These are phyloP conservation scores for Trichoderma pleuroti DNA, from an alignment of 2,329 filamentous ascomycete genomes.

Conservation along the genomic window DNA sequence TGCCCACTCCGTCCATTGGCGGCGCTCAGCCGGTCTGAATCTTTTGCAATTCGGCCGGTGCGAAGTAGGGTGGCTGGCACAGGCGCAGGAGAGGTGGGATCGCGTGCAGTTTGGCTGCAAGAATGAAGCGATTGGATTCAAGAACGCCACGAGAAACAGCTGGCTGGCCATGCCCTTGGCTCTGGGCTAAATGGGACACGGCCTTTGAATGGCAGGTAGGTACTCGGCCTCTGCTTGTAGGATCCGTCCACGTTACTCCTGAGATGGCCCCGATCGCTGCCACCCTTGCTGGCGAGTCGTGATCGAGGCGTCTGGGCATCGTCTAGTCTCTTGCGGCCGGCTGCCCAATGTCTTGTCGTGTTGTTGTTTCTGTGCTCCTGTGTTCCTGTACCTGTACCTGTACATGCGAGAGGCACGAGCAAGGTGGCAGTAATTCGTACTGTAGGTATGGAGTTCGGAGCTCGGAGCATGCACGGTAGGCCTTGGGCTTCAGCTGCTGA, in stretches of 20 bases:
- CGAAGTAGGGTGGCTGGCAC: constrained; percentile 13
- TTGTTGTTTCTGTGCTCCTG: neutral
- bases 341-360: neutral
- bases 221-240: neutral
- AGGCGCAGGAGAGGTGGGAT: constrained; percentile 15
- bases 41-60: constrained; percentile 5
- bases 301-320: neutral
- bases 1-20: neutral
- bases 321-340: neutral
- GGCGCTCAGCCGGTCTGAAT: constrained; percentile 1
- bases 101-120: constrained; percentile 15
- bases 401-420: neutral
- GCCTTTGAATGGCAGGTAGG: constrained; percentile 3
- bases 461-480: neutral
- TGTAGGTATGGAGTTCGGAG: neutral
- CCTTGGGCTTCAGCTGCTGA: neutral
- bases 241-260: constrained; percentile 14
- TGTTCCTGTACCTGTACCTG: neutral
- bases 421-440: neutral
- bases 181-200: neutral
- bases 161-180: constrained; percentile 6
- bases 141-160: constrained; percentile 15
- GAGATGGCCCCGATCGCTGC: constrained; percentile 10
- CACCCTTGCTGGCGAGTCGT: constrained; percentile 5
- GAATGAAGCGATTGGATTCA: constrained; percentile 18